These are phyloP conservation scores for Trametes meyenii DNA, from an alignment of 768 basidiomycete genomes.

Conservation along the genomic window DNA sequence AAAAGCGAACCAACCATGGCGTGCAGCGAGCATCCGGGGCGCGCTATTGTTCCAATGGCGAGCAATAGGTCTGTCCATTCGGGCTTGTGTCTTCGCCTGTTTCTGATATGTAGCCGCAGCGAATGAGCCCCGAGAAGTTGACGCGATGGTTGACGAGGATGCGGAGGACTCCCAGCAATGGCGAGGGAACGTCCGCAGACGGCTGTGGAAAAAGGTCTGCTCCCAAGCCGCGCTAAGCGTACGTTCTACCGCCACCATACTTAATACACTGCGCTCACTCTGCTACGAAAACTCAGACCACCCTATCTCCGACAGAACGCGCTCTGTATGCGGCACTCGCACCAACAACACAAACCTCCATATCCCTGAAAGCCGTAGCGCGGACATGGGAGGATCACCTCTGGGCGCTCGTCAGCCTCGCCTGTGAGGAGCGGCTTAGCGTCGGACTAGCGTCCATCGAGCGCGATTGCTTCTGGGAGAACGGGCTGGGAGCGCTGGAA, in stretches of 20 bases:
- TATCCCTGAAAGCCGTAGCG: constrained; percentile 71
- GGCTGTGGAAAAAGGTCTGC: constrained; percentile 89
- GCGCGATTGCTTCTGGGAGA: constrained; percentile 83
- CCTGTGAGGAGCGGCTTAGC: constrained; percentile 76
- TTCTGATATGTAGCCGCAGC: constrained; percentile 34
- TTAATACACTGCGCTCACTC: neutral
- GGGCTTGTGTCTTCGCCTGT: constrained; percentile 2
- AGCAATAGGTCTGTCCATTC: constrained; percentile 56
- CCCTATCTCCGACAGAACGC: constrained; percentile 74
- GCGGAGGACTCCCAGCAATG: constrained; percentile 36
- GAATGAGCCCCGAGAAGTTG: constrained; percentile 52
- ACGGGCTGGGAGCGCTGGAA: constrained; percentile 50
- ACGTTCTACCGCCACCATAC: constrained; percentile 30
- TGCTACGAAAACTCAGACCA: constrained; percentile 39
- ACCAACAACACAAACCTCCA: constrained; percentile 68
- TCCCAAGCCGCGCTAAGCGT: constrained; percentile 79
- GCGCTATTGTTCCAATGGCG: constrained; percentile 78
- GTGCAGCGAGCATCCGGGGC: constrained; percentile 87
- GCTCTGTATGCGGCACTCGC: constrained; percentile 84
- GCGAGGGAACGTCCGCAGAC: constrained; percentile 77
- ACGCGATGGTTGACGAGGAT: constrained; percentile 46
- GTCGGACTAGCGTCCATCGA: constrained; percentile 32
- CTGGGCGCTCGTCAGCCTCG: constrained; percentile 85
- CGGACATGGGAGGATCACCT: constrained; percentile 94
- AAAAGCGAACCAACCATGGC: constrained; percentile 87